phyloP scores from a whole-genome alignment of 1,139 yeast species.

The Geotrichum histeridarum region DNA sequence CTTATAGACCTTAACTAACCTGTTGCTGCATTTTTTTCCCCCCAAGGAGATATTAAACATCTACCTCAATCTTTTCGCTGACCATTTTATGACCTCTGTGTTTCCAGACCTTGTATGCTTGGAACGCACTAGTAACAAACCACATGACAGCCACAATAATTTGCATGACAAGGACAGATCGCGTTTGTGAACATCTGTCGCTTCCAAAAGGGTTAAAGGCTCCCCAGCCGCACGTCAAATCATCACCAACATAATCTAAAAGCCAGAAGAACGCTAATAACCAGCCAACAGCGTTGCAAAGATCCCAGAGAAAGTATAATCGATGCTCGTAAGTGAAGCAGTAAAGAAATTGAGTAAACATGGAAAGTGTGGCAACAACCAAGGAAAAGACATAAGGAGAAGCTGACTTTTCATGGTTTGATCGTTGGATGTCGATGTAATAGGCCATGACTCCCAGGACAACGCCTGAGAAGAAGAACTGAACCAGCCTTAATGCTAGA shows the following conservation, averaged over 20 bases:
- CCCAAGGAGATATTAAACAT: background rate
- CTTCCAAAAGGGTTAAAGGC: constrained; percentile 36
- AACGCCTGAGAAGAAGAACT: constrained; percentile 35
- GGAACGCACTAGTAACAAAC: constrained; percentile 28
- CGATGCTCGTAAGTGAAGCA: constrained; percentile 30
- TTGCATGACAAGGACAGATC: constrained; percentile 32
- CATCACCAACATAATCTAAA: constrained; percentile 25
- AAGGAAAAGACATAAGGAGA: constrained; percentile 31
- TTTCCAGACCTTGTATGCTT: constrained; percentile 16
- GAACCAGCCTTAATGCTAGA: constrained; percentile 31
- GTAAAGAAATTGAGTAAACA: constrained; percentile 33
- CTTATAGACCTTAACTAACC: too few relatives aligned
- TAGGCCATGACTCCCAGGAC: constrained; percentile 34
- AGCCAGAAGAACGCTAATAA: constrained; percentile 33
- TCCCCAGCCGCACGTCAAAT: constrained; percentile 30
- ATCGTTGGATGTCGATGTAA: constrained; percentile 28
- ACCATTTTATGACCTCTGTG: background rate
- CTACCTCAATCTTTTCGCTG: background rate
- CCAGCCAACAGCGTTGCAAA: constrained; percentile 29
- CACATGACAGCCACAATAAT: constrained; percentile 32
- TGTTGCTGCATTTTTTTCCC: too few relatives aligned
- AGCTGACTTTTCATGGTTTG: constrained; percentile 25
- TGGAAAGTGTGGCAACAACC: constrained; percentile 29
- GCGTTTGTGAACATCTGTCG: constrained; percentile 32
- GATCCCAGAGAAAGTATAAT: constrained; percentile 31